Percentiles rank a stretch among this genome's conserved stretches.
Evolutionary conservation across 2,329 filamentous ascomycete species (phyloP).

Genomic region (Simplicillium sp.): DNA sequence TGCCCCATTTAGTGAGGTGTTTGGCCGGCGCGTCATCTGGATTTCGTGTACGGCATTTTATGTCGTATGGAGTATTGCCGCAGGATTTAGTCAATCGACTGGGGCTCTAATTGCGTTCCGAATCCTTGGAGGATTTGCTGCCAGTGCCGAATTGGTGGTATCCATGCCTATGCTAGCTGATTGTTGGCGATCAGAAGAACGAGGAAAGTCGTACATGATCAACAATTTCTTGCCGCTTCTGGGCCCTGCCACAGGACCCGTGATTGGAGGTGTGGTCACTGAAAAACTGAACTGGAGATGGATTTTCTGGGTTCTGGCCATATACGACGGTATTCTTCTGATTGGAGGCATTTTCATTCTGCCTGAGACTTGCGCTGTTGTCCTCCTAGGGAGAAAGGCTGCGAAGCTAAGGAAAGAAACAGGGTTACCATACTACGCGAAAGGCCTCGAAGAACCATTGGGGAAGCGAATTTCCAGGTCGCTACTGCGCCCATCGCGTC

Average conservation of each 20-base stretch:
- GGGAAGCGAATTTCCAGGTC: not conserved
- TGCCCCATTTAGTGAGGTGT: conserved; percentile 22
- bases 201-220: conserved; percentile 25
- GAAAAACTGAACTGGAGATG: conserved; percentile 57
- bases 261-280: conserved; percentile 56
- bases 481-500: conserved; percentile 15
- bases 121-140: conserved; percentile 14
- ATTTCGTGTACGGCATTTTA: conserved; percentile 20
- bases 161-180: conserved; percentile 22
- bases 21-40: conserved; percentile 23
- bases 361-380: conserved; percentile 51
- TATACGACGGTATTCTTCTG: conserved; percentile 45
- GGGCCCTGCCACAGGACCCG: conserved; percentile 58
- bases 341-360: conserved; percentile 41
- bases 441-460: not conserved
- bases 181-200: conserved; percentile 22
- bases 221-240: conserved; percentile 25
- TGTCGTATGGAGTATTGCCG: conserved; percentile 25
- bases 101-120: conserved; percentile 20
- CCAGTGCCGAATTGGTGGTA: conserved; percentile 19
- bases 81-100: conserved; percentile 18
- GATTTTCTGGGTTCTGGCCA: conserved; percentile 59
- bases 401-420: conserved; percentile 3
- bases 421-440: not conserved
- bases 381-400: conserved; percentile 32